Conservation (phyloP, 345 rosid genomes). For the Microthlaspi erraticum region DNA sequence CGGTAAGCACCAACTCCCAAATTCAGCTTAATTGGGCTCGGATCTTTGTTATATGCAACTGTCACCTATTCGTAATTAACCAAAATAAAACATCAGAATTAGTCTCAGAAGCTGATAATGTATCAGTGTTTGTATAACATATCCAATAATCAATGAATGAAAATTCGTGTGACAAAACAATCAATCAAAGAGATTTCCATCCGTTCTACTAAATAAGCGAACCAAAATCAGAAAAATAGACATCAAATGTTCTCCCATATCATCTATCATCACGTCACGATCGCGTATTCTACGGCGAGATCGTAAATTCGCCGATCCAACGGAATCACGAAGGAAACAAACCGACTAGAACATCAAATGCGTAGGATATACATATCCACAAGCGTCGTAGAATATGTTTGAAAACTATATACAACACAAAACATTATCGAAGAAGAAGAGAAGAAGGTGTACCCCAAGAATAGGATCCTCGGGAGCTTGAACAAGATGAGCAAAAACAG, state of each 20-base stretch:
- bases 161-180: neutral
- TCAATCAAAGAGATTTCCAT: neutral
- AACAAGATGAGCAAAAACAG: slow-evolving; percentile 77
- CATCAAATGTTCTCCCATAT: slow-evolving; percentile 1
- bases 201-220: neutral
- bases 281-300: neutral
- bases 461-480: slow-evolving; percentile 93
- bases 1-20: slow-evolving; percentile 97
- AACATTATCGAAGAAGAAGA: neutral
- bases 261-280: slow-evolving; percentile 10
- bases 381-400: neutral
- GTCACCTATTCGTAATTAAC: slow-evolving; percentile 63
- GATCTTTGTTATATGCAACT: slow-evolving; percentile 90
- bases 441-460: slow-evolving; percentile 65
- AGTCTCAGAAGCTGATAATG: neutral
- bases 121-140: neutral
- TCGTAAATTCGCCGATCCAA: slow-evolving; percentile 19
- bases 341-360: neutral
- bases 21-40: slow-evolving; percentile 87
- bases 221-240: neutral
- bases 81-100: neutral
- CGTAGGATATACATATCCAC: slow-evolving; percentile 1
- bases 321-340: neutral
- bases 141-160: neutral
- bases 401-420: neutral